Conservation (phyloP, 371 early-diverging fungal genomes). For the Mucor plumbeus region DNA sequence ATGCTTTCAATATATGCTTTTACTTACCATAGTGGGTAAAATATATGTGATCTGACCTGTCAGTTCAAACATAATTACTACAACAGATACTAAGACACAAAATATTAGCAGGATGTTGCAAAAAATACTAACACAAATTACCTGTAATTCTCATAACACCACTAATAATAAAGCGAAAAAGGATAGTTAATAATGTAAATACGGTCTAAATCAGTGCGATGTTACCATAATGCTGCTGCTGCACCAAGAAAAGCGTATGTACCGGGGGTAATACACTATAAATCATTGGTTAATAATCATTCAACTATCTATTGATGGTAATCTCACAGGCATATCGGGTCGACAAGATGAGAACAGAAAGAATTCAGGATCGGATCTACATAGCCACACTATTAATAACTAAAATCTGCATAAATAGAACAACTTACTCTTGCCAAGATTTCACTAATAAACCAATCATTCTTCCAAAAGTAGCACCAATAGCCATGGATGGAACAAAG, state of each 20-base stretch:
- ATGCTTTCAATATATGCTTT: neutral
- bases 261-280: constrained; percentile 88
- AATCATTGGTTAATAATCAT: neutral
- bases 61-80: constrained; percentile 97
- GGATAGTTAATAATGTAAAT: neutral
- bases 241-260: constrained; percentile 97
- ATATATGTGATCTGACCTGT: constrained; percentile 93
- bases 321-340: constrained; percentile 71
- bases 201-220: neutral
- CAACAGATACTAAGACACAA: constrained; percentile 67
- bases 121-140: constrained; percentile 11
- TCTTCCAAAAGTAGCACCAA: constrained; percentile 93
- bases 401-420: neutral
- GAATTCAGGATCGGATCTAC: constrained; percentile 68
- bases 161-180: constrained; percentile 26
- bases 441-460: constrained; percentile 87
- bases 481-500: constrained; percentile 95
- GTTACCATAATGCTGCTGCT: constrained; percentile 86
- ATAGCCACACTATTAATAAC: constrained; percentile 3
- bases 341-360: constrained; percentile 78
- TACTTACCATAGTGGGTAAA: constrained; percentile 86
- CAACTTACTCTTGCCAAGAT: constrained; percentile 51
- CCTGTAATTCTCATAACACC: constrained; percentile 75
- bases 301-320: neutral
- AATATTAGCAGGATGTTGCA: neutral